Evolutionary conservation across 2,329 filamentous ascomycete species (phyloP), one percentile per base, ranked within the genome.

Genomic region (Aspergillus glaucus): DNA sequence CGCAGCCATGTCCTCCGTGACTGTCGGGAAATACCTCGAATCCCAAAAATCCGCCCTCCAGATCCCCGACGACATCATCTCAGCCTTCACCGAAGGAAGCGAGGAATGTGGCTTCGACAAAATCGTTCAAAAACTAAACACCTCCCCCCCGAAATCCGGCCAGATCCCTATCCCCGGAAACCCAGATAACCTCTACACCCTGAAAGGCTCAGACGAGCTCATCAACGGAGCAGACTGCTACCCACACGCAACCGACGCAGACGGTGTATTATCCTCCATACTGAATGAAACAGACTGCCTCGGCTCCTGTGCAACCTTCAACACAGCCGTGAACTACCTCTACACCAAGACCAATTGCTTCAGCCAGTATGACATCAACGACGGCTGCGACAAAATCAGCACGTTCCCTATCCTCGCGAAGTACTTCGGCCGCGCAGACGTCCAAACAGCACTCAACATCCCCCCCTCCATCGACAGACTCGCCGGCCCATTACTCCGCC

Each of bases 301-400:
- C 46, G 64, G 63, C 5, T 57, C 62, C 36, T 71, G 68, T 46
- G 66, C 67, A 9, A 65, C 62, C 21, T 67, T 61, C 49, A 60
- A 63, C 21, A 69, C 67, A 19, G 65, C 64, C 34, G 51, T 58
- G 28, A 58, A 67, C 43, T 66, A 67, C 46, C 34, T 68, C 30
- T 47, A 47, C 24, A 53, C 61, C 6, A 48, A 46, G 5, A 43
- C 47, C 6, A 42, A 45, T 4, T 68, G 65, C 46, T 69, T 63
- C 52, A 63, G 63, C 36, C 41, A 65, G 34, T 69, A 70, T 43
- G 65, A 69, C 28, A 64, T 69, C 43, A 55, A 50, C 10, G 60
- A 65, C 19, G 53, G 62, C 46, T 71, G 67, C 57, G 55, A 47
- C 24, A 61, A 59, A 6, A 36, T 61, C 34, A 51, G 61, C 40